A percentile compares a stretch with the other conserved stretches of the same genome.
Evolutionary conservation across 352 stramenopile species (phyloP).

Genomic region (Phytophthora vignae): DNA sequence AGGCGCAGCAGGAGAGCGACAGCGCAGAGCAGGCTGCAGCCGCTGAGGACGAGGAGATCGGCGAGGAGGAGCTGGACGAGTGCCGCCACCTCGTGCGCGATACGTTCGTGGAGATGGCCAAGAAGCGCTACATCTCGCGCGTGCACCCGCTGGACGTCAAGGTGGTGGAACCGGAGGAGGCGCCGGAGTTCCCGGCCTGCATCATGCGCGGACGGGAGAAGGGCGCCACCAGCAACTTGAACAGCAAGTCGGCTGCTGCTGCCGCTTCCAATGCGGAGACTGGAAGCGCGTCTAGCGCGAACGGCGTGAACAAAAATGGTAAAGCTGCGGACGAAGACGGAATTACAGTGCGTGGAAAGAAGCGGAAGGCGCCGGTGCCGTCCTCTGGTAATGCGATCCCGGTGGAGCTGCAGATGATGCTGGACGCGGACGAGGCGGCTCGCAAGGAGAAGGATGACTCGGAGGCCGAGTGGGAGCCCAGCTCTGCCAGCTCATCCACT

Average conservation of each 20-base stretch:
- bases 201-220: constrained; percentile 69
- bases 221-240: constrained; percentile 26
- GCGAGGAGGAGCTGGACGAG: constrained; percentile 76
- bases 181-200: constrained; percentile 65
- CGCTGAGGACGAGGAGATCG: constrained; percentile 62
- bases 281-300: constrained; percentile 18
- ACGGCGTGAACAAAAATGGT: constrained; percentile 17
- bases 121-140: constrained; percentile 88
- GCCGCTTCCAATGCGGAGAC: background rate
- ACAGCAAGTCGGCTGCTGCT: constrained; percentile 19
- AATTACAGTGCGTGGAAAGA: constrained; percentile 80
- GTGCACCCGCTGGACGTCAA: constrained; percentile 88
- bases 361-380: constrained; percentile 49
- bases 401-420: constrained; percentile 88
- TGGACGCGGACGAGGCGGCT: constrained; percentile 73
- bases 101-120: constrained; percentile 90
- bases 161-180: constrained; percentile 62
- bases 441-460: constrained; percentile 56
- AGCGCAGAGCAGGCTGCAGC: constrained; percentile 19
- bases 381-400: constrained; percentile 60
- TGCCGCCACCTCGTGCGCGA: constrained; percentile 64
- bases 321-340: constrained; percentile 59
- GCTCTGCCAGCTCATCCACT: constrained; percentile 34
- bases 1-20: constrained; percentile 13
- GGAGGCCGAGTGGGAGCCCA: constrained; percentile 71